phyloP scores from a whole-genome alignment of 345 rosid species.

The Melaleuca alternifolia region DNA sequence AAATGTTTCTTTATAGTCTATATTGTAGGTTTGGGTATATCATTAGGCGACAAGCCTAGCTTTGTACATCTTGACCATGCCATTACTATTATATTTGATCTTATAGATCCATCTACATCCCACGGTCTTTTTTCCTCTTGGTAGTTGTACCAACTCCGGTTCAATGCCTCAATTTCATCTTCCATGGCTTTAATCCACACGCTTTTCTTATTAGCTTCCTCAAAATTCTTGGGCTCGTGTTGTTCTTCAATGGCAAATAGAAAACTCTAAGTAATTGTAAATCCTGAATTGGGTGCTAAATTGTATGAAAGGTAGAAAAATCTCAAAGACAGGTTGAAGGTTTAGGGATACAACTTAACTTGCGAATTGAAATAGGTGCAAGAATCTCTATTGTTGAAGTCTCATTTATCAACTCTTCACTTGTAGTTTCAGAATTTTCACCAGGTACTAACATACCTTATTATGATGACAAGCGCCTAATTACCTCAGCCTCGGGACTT shows the following conservation, averaged over 20 bases:
- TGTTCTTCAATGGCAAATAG: not conserved
- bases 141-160: not conserved
- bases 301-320: not conserved
- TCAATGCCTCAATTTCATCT: not conserved
- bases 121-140: not conserved
- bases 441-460: not conserved
- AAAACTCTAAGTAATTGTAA: not conserved
- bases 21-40: not conserved
- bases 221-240: not conserved
- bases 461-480: not conserved
- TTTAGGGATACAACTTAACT: not conserved
- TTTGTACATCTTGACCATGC: not conserved
- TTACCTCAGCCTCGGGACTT: not conserved
- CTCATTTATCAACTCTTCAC: not conserved
- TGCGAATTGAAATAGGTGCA: not conserved
- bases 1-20: not conserved
- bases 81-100: not conserved
- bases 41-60: not conserved
- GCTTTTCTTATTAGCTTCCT: not conserved
- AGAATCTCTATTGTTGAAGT: not conserved
- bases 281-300: not conserved
- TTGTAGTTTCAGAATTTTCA: not conserved
- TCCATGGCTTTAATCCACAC: not conserved
- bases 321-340: not conserved
- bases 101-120: not conserved